Percentiles rank a stretch among this genome's conserved stretches.
phyloP scores from a whole-genome alignment of 2,329 filamentous ascomycete genomes.

The Alternaria consortialis region DNA sequence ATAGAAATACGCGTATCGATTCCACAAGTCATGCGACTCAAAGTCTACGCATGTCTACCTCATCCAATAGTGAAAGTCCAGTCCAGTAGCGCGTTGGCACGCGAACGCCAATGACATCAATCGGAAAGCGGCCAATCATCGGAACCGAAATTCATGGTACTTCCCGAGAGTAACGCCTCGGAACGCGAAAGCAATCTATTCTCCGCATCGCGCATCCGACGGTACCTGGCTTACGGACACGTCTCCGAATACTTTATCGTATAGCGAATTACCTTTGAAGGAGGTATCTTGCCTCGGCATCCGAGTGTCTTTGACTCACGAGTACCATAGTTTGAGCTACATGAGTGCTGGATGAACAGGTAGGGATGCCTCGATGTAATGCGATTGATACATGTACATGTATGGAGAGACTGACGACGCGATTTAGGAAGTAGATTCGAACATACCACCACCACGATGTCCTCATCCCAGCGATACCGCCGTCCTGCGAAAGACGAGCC shows the following conservation, averaged over 20 bases:
- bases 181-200: constrained; percentile 24
- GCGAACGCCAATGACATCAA: constrained; percentile 23
- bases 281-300: not conserved
- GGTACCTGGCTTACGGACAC: constrained; percentile 15
- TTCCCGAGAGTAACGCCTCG: constrained; percentile 10
- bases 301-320: not conserved
- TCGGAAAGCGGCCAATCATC: constrained; percentile 24
- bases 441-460: constrained; percentile 22
- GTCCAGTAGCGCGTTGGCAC: not conserved
- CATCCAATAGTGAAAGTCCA: not conserved
- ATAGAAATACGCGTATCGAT: not conserved
- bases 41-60: not conserved
- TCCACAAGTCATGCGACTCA: not conserved
- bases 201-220: constrained; percentile 15
- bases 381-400: not conserved
- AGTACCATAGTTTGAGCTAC: constrained; percentile 1
- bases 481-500: constrained; percentile 23
- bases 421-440: not conserved
- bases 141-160: constrained; percentile 19
- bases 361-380: not conserved
- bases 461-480: constrained; percentile 35
- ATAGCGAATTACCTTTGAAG: not conserved
- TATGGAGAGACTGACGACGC: not conserved
- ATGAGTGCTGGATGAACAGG: constrained; percentile 1
- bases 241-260: constrained; percentile 8